These are phyloP conservation scores for Grigorovia jiainica DNA, from an alignment of 805 yeast species.

Conservation along the genomic window DNA sequence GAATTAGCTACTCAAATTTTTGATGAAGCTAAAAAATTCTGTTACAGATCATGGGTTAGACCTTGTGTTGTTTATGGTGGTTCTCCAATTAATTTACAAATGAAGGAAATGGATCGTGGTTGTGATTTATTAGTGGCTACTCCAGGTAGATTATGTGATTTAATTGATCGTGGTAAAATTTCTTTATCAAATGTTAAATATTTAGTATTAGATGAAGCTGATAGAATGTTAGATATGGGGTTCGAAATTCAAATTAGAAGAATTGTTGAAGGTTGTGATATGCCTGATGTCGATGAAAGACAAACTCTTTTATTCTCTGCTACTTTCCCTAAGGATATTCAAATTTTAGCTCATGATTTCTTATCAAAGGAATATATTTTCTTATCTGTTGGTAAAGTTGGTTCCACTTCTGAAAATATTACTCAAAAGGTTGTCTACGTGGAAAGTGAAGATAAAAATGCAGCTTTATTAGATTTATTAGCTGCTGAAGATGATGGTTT, in stretches of 20 bases:
- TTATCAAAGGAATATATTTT: constrained; percentile 81
- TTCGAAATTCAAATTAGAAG: constrained; percentile 99
- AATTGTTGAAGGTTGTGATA: constrained; percentile 94
- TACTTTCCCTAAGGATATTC: constrained; percentile 97
- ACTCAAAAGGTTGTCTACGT: constrained; percentile 90
- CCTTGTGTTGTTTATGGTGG: constrained; percentile 98
- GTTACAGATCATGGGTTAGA: constrained; percentile 97
- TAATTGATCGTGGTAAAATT: constrained; percentile 89
- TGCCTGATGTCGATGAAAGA: constrained; percentile 86
- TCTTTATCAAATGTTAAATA: constrained; percentile 85
- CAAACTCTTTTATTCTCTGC: constrained; percentile 99
- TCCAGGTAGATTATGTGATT: constrained; percentile 97
- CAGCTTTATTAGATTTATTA: constrained; percentile 80
- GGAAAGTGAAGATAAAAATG: constrained; percentile 87
- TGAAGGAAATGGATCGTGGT: constrained; percentile 82
- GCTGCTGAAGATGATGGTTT: constrained; percentile 73
- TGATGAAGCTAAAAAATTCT: constrained; percentile 91
- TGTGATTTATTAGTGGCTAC: constrained; percentile 96
- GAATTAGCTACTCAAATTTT: constrained; percentile 95
- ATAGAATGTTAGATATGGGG: constrained; percentile 99
- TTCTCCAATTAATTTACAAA: constrained; percentile 83
- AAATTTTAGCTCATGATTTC: constrained; percentile 94
- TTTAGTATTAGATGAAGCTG: constrained; percentile 96
- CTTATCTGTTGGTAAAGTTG: constrained; percentile 97
- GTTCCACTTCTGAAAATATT: constrained; percentile 97